Conservation (phyloP, 2,329 filamentous ascomycete species). For the Ophiostoma pallidulum region DNA sequence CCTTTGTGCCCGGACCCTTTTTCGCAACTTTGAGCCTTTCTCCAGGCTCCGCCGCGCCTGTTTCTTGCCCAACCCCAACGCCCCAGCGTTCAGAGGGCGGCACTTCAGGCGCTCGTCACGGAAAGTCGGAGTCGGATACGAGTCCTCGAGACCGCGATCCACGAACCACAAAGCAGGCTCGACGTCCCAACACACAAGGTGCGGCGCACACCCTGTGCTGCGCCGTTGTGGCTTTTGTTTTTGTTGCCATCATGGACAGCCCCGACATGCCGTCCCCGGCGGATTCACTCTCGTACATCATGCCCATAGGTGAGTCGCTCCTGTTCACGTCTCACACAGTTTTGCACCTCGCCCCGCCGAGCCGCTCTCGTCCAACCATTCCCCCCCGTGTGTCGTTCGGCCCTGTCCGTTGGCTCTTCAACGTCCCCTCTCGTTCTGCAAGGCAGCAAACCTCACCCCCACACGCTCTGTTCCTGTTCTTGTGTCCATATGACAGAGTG, state of each 20-base stretch:
- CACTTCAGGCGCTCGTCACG: too few relatives aligned
- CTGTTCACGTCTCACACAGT: neutral
- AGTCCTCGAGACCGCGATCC: too few relatives aligned
- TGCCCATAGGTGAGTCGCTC: constrained; percentile 45
- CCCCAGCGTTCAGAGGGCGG: too few relatives aligned
- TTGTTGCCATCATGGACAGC: constrained; percentile 22
- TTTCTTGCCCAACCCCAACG: too few relatives aligned
- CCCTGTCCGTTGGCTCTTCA: constrained; percentile 28
- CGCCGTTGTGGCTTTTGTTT: too few relatives aligned
- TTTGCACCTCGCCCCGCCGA: neutral
- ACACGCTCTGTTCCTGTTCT: constrained; percentile 2
- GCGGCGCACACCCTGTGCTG: too few relatives aligned
- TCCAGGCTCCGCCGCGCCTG: too few relatives aligned
- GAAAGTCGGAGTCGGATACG: too few relatives aligned
- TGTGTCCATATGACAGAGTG: too few relatives aligned
- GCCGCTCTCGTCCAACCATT: constrained; percentile 16
- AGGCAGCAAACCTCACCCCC: constrained; percentile 4
- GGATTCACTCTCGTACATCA: constrained; percentile 39
- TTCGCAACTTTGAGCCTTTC: too few relatives aligned
- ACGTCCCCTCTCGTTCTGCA: neutral
- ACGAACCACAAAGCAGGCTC: too few relatives aligned
- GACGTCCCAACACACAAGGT: too few relatives aligned
- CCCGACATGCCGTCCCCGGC: constrained; percentile 36
- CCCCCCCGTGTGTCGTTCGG: constrained; percentile 30
- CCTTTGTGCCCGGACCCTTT: neutral